Percentiles rank a stretch among this genome's conserved stretches.
These are phyloP conservation scores for Tephrocybe sp. DNA, from an alignment of 768 basidiomycete species.

Conservation along the genomic window DNA sequence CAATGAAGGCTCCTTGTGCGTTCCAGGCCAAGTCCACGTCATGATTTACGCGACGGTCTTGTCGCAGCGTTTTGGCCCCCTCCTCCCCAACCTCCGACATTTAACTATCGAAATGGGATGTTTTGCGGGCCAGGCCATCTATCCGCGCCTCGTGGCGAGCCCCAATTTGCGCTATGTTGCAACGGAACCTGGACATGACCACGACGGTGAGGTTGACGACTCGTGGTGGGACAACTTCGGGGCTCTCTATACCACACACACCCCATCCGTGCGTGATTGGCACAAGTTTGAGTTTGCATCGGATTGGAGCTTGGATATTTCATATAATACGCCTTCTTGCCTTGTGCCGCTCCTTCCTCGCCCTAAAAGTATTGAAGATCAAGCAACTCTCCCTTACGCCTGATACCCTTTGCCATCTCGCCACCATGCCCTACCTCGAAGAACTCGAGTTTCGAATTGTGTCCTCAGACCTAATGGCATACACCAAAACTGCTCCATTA, in stretches of 20 bases:
- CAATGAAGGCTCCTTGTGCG: not conserved
- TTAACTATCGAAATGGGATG: not conserved
- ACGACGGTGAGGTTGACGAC: not conserved
- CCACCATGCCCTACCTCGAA: constrained; percentile 2
- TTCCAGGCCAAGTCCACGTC: not conserved
- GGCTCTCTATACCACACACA: too few relatives aligned
- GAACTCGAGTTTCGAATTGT: constrained; percentile 4
- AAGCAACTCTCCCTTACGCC: not conserved
- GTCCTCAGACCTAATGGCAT: not conserved
- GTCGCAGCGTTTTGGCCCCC: constrained; percentile 3
- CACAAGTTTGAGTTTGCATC: not conserved
- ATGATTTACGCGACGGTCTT: not conserved
- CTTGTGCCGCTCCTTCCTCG: not conserved
- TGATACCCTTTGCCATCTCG: not conserved
- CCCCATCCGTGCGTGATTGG: not conserved
- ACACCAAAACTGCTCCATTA: not conserved
- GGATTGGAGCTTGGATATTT: not conserved
- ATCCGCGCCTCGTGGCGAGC: constrained; percentile 3
- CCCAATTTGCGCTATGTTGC: not conserved
- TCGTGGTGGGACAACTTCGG: not conserved
- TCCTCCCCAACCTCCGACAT: constrained; percentile 7
- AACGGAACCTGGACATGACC: not conserved
- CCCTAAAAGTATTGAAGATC: not conserved
- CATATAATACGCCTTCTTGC: too few relatives aligned
- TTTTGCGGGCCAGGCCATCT: not conserved